Evolutionary conservation across 371 early-diverging fungal genomes (phyloP).

Genomic region (Gilbertella persicaria): DNA sequence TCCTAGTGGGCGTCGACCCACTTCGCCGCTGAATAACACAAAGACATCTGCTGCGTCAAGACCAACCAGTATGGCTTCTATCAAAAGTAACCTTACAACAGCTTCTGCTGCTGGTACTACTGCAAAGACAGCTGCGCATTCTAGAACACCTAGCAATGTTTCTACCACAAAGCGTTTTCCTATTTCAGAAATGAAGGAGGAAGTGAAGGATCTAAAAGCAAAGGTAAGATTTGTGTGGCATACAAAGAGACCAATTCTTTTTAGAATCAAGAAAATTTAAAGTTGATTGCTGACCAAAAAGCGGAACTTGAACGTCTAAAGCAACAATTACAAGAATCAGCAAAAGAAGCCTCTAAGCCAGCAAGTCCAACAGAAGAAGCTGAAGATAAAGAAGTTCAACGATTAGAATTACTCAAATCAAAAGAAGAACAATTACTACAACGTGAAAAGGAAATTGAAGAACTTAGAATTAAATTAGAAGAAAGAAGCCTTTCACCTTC

Average conservation of each 20-base stretch:
- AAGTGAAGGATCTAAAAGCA: slow-evolving; percentile 29
- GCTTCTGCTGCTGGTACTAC: background rate
- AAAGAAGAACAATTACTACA: slow-evolving; percentile 27
- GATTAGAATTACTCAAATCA: slow-evolving; percentile 6
- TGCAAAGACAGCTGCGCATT: slow-evolving; percentile 1
- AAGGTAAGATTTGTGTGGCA: slow-evolving; percentile 13
- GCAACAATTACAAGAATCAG: slow-evolving; percentile 23
- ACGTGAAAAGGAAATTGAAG: slow-evolving; percentile 37
- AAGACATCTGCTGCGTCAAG: background rate
- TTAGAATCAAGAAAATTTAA: slow-evolving; percentile 44
- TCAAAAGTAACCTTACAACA: background rate
- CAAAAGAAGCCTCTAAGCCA: slow-evolving; percentile 8
- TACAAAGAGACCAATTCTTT: slow-evolving; percentile 1
- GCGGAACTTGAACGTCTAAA: slow-evolving; percentile 34
- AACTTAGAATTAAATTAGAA: slow-evolving; percentile 22
- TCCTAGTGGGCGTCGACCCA: background rate
- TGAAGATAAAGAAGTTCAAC: slow-evolving; percentile 8
- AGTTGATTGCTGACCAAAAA: slow-evolving; percentile 48
- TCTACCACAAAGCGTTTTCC: slow-evolving; percentile 15
- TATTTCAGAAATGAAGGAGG: slow-evolving; percentile 32
- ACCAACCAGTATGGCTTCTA: slow-evolving; percentile 18
- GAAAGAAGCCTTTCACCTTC: slow-evolving; percentile 9
- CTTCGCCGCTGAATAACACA: slow-evolving; percentile 12
- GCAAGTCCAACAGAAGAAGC: background rate
- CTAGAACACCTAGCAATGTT: slow-evolving; percentile 4